Percentiles rank a stretch among this genome's conserved stretches.
phyloP scores from a whole-genome alignment of 305 asterid species.

The Fraxinus dipetala region DNA sequence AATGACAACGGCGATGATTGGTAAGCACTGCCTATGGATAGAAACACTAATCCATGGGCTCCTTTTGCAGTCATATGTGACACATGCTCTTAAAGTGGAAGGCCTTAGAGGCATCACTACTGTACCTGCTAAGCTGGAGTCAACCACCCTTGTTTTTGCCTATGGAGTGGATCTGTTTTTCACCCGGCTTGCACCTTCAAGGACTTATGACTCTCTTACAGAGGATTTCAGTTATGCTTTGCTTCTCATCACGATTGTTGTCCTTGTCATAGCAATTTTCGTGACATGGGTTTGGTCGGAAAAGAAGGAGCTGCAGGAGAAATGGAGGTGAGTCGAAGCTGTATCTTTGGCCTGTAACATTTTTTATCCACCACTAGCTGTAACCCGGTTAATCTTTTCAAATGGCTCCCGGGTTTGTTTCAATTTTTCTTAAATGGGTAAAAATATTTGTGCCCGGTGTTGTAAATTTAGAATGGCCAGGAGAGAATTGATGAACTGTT shows the following conservation, averaged over 20 bases:
- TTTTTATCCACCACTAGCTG: background rate
- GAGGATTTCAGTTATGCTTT: slow-evolving; percentile 95
- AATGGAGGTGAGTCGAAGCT: slow-evolving; percentile 68
- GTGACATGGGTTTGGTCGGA: slow-evolving; percentile 95
- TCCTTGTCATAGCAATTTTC: slow-evolving; percentile 67
- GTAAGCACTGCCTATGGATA: background rate
- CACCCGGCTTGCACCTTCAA: slow-evolving; percentile 89
- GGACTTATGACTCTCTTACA: slow-evolving; percentile 87
- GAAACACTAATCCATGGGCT: slow-evolving; percentile 11
- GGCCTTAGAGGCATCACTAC: slow-evolving; percentile 81
- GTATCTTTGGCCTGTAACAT: slow-evolving; percentile 11
- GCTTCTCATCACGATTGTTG: slow-evolving; percentile 82
- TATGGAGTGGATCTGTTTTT: slow-evolving; percentile 91
- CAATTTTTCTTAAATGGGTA: background rate
- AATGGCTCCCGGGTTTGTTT: background rate
- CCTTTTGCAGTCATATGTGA: slow-evolving; percentile 70
- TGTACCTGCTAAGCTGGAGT: slow-evolving; percentile 84
- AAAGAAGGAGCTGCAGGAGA: slow-evolving; percentile 92
- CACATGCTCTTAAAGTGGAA: slow-evolving; percentile 89
- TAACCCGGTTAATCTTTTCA: background rate
- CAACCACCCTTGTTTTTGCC: slow-evolving; percentile 86
- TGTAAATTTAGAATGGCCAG: background rate
- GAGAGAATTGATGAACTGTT: background rate
- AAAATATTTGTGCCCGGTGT: background rate
- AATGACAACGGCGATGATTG: background rate